Evolutionary conservation across 768 basidiomycete genomes (phyloP).

Genomic region (Mycena vulgaris): DNA sequence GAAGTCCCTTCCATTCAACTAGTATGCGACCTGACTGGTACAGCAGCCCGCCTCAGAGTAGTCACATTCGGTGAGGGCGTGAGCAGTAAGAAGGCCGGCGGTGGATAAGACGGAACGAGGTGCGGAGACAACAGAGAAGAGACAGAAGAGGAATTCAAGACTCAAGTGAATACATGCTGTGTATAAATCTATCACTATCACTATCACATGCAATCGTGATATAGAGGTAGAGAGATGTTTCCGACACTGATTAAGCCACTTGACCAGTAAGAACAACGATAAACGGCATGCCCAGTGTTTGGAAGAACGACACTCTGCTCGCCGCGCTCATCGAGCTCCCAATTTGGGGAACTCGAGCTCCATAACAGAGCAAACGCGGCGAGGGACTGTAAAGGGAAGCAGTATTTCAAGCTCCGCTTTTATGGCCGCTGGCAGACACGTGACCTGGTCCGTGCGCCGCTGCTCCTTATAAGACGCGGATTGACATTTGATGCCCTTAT

Average conservation of each 20-base stretch:
- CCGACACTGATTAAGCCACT: constrained; percentile 83
- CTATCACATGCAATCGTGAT: too few relatives aligned
- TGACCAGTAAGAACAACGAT: constrained; percentile 61
- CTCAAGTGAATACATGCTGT: too few relatives aligned
- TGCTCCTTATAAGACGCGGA: constrained; percentile 38
- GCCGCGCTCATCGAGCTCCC: constrained; percentile 45
- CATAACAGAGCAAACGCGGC: constrained; percentile 39
- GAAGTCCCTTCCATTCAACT: too few relatives aligned
- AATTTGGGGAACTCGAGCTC: constrained; percentile 37
- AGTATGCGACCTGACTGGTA: too few relatives aligned
- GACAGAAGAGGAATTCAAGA: too few relatives aligned
- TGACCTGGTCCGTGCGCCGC: constrained; percentile 70
- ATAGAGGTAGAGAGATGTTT: constrained; percentile 53
- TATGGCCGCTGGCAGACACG: constrained; percentile 38
- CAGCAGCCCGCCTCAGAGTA: too few relatives aligned
- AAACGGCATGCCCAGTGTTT: constrained; percentile 83
- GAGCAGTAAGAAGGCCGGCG: too few relatives aligned
- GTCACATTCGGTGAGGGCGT: too few relatives aligned
- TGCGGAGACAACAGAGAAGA: too few relatives aligned
- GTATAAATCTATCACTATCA: too few relatives aligned
- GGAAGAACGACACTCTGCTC: constrained; percentile 65
- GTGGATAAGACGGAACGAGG: too few relatives aligned
- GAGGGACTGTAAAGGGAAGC: constrained; percentile 47
- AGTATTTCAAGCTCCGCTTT: constrained; percentile 36
- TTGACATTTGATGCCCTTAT: constrained; percentile 41